Evolutionary conservation across 495 filamentous ascomycete species (phyloP).

Genomic region (Cenococcum geophilum): DNA sequence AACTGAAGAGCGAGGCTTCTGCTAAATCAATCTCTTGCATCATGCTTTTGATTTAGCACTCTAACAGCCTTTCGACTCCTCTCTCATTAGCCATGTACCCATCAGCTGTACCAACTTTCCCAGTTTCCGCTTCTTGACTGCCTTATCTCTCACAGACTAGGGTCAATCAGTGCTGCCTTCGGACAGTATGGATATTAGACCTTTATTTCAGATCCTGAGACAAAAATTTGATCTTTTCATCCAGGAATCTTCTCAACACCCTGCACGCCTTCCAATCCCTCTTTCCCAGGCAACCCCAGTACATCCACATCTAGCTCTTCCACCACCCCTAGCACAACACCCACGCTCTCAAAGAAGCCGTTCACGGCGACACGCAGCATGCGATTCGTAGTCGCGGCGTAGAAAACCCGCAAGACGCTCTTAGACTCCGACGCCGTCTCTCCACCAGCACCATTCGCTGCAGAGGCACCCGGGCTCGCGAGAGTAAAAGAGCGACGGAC

Average conservation of each 20-base stretch:
- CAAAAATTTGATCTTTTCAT: background rate
- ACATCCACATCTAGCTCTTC: conserved; percentile 85
- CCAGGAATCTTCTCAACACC: conserved; percentile 31
- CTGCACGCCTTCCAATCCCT: conserved; percentile 38
- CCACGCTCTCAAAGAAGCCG: conserved; percentile 90
- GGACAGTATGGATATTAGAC: too few species aligned
- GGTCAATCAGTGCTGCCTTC: too few species aligned
- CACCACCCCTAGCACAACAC: conserved; percentile 78
- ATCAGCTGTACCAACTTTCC: too few species aligned
- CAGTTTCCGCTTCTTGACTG: too few species aligned
- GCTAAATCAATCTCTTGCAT: too few species aligned
- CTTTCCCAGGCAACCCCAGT: conserved; percentile 42
- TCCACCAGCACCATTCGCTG: conserved; percentile 14
- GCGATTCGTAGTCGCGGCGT: conserved; percentile 84
- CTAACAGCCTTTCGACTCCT: too few species aligned
- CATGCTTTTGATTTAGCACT: too few species aligned
- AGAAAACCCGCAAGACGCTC: conserved; percentile 64
- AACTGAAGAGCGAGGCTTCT: too few species aligned
- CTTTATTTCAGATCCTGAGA: too few species aligned
- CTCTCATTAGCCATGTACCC: too few species aligned
- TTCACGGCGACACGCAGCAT: conserved; percentile 97
- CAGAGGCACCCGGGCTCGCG: conserved; percentile 20
- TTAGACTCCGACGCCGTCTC: conserved; percentile 35
- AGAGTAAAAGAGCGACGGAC: conserved; percentile 68
- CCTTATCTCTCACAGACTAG: too few species aligned